These are phyloP conservation scores for Sugiyamaella americana DNA, from an alignment of 805 yeast genomes.

Conservation along the genomic window DNA sequence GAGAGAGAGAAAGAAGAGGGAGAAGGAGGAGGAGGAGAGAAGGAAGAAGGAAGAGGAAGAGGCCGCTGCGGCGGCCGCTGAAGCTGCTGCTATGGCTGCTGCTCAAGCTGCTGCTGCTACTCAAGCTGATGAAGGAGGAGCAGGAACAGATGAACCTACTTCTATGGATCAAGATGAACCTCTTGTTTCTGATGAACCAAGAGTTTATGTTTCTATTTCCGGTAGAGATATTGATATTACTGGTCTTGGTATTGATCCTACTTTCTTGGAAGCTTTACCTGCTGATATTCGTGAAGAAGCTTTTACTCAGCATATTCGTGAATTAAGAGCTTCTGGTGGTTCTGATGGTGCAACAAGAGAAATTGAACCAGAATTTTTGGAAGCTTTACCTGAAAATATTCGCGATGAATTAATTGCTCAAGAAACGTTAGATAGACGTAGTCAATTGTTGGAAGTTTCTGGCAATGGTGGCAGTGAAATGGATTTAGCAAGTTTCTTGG, in stretches of 20 bases:
- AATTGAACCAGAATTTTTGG: slow-evolving; percentile 71
- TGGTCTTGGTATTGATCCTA: slow-evolving; percentile 89
- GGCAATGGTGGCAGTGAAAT: slow-evolving; percentile 19
- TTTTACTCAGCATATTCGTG: slow-evolving; percentile 74
- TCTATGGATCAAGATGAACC: slow-evolving; percentile 18
- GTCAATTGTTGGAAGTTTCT: slow-evolving; percentile 9
- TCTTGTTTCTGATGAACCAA: slow-evolving; percentile 6
- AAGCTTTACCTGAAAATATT: slow-evolving; percentile 65
- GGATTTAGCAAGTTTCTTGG: slow-evolving; percentile 29
- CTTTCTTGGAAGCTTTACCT: slow-evolving; percentile 81
- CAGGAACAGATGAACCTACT: slow-evolving; percentile 14
- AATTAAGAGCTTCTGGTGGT: slow-evolving; percentile 45
- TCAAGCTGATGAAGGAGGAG: slow-evolving; percentile 9
- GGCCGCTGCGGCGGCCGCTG: slow-evolving; percentile 21
- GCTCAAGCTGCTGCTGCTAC: slow-evolving; percentile 2
- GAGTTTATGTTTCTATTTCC: slow-evolving; percentile 61
- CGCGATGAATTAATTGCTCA: slow-evolving; percentile 36
- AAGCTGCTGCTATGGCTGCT: neutral
- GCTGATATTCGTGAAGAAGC: slow-evolving; percentile 93
- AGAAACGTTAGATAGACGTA: slow-evolving; percentile 22
- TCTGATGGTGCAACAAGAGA: slow-evolving; percentile 45
- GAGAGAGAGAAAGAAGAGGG: slow-evolving; percentile 12
- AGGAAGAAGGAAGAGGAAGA: slow-evolving; percentile 24
- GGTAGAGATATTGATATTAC: slow-evolving; percentile 77
- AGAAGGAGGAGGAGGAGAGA: slow-evolving; percentile 24